A percentile compares a stretch with the other conserved stretches of the same genome.
phyloP scores from a whole-genome alignment of 306 rosid species.

The Lithocarpus polystachyus region DNA sequence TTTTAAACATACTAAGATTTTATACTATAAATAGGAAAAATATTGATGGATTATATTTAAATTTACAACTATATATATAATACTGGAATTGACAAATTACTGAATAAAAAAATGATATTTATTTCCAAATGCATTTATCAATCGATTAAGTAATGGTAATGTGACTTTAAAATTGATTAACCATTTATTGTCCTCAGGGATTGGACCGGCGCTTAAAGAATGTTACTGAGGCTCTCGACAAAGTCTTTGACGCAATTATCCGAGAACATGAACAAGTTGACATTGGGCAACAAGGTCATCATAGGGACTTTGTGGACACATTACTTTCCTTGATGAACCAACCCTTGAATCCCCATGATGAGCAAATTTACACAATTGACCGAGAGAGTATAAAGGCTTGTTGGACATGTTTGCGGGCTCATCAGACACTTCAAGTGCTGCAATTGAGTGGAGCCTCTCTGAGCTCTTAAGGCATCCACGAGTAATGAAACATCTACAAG shows the following conservation, averaged over 20 bases:
- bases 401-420: constrained; percentile 28
- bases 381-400: constrained; percentile 38
- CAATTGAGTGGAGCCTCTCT: constrained; percentile 38
- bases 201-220: constrained; percentile 16
- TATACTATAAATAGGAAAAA: too few species aligned
- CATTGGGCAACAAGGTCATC: not conserved
- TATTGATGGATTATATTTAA: too few species aligned
- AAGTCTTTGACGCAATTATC: constrained; percentile 24
- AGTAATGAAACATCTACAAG: constrained; percentile 39
- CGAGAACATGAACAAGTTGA: constrained; percentile 21
- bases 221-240: constrained; percentile 17
- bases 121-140: too few species aligned
- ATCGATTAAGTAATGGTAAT: too few species aligned
- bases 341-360: constrained; percentile 18
- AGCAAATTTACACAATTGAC: constrained; percentile 12
- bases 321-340: constrained; percentile 26
- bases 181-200: constrained; percentile 15
- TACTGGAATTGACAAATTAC: too few species aligned
- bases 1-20: too few species aligned
- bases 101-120: too few species aligned
- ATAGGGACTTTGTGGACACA: constrained; percentile 27
- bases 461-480: constrained; percentile 40
- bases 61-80: too few species aligned
- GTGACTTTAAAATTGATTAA: too few species aligned
- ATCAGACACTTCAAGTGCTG: not conserved